Evolutionary conservation across 805 yeast species (phyloP), one percentile per base, ranked within the genome.

Genomic region (Wilhelminamyces savonicus): DNA sequence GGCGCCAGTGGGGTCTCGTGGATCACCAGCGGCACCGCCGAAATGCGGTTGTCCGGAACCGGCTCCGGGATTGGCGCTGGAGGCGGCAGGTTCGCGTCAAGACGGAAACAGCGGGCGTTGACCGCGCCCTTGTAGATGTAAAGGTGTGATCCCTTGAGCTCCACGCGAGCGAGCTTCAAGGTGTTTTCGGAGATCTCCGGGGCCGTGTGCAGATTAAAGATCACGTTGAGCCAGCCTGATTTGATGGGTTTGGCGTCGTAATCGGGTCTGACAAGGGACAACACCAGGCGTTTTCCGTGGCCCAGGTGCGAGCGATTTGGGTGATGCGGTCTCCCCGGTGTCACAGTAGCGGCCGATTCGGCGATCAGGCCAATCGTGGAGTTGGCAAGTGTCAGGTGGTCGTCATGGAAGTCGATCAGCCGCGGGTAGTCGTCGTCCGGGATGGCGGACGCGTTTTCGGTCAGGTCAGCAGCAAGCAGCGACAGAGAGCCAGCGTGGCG

Each of bases 81-180:
- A n/a, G n/a, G n/a, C n/a, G n/a, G n/a, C 8, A 7, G 19, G 19
- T 16, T 13, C 5, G 6, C n/a, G 8, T 34, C 35, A 17, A 28
- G 32, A 11, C 34, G 5, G 37, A 68, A 63, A 26, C 48, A 48
- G 29, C 48, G 56, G 24, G 56, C 51, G 35, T 67, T 68, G 16
- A 75, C 32, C 2, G 70, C 78, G 21, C 76, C 68, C 50, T 74
- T 80, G 59, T 72, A 82, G 12, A 87, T 52, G 31, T 66, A 63
- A 30, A 87, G 55, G 24, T 65, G 62, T 2, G 87, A 74, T 13
- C 95, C 95, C 43, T 69, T 74, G 34, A 87, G 57, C 44, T 78
- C 84, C 0, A 82, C 86, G 29, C 80, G 65, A 33, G 63, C 74
- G 19, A 84, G 51, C 35, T 70, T 58, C 52, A 69, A 41, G 18